phyloP scores from a whole-genome alignment of 202 grass and related monocot genomes.

The Eragrostis tef region DNA sequence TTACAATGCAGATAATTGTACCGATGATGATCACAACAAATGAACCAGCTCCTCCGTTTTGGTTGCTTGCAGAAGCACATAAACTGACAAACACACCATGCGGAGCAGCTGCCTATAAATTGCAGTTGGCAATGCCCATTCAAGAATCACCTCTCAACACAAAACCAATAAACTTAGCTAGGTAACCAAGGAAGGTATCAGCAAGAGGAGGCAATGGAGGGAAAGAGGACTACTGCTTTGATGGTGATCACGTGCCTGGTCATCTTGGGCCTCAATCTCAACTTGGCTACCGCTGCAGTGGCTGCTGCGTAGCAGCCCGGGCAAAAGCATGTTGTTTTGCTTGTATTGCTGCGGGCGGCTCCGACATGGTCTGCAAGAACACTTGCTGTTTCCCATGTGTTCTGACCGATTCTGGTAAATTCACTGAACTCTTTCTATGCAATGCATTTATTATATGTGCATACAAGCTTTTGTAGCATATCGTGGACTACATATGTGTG shows the following conservation, averaged over 20 bases:
- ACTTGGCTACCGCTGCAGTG: not conserved
- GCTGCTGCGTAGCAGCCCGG: not conserved
- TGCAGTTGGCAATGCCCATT: not conserved
- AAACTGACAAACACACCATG: too few species aligned
- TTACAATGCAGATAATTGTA: too few species aligned
- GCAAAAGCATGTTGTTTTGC: not conserved
- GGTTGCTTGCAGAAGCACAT: too few species aligned
- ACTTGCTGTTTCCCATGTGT: not conserved
- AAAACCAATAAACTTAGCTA: too few species aligned
- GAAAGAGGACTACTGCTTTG: not conserved
- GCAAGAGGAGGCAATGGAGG: not conserved
- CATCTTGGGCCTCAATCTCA: not conserved
- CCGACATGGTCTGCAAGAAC: not conserved
- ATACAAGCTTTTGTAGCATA: not conserved
- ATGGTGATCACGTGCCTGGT: not conserved
- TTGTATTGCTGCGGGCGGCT: not conserved
- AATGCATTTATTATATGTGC: too few species aligned
- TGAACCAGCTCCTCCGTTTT: too few species aligned
- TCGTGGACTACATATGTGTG: not conserved
- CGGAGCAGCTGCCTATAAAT: slow-evolving; percentile 1
- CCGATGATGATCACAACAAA: too few species aligned
- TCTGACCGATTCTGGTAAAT: not conserved
- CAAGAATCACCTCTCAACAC: too few species aligned
- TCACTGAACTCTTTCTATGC: not conserved
- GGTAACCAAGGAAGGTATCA: not conserved